phyloP scores from a whole-genome alignment of 1,139 yeast genomes.

The Suhomyces yuchorum region DNA sequence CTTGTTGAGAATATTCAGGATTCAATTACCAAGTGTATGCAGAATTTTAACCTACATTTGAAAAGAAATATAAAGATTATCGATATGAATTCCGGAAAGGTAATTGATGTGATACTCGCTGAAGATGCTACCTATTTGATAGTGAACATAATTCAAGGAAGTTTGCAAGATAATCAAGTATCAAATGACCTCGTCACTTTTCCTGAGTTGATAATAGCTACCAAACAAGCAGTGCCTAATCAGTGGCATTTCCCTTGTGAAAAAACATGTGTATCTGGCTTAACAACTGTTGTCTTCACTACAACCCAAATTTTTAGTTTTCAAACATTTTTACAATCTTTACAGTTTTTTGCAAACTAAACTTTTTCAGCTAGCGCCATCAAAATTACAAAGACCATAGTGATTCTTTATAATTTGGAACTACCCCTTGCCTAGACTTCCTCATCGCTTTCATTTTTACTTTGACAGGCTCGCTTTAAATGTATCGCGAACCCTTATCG shows the following conservation, averaged over 20 bases:
- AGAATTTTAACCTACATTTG: too few relatives aligned
- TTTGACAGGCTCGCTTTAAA: not conserved
- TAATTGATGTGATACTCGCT: not conserved
- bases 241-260: not conserved
- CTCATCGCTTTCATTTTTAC: too few relatives aligned
- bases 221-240: not conserved
- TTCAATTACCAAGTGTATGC: too few relatives aligned
- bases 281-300: not conserved
- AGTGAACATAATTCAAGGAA: not conserved
- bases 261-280: too few relatives aligned
- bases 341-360: slow-evolving; percentile 13
- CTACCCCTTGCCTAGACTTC: too few relatives aligned
- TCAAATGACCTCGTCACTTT: not conserved
- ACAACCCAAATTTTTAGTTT: not conserved
- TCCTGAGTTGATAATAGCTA: not conserved
- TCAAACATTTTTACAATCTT: slow-evolving; percentile 7
- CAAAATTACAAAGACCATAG: too few relatives aligned
- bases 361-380: too few relatives aligned
- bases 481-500: slow-evolving; percentile 7
- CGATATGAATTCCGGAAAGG: not conserved
- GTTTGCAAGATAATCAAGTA: not conserved
- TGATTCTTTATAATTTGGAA: too few relatives aligned
- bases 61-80: not conserved
- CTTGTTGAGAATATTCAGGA: too few relatives aligned
- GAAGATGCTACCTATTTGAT: not conserved